Evolutionary conservation across 176 grass and related monocot genomes (phyloP), one percentile per base, ranked within the genome.

Genomic region (Alloteropsis semialata): DNA sequence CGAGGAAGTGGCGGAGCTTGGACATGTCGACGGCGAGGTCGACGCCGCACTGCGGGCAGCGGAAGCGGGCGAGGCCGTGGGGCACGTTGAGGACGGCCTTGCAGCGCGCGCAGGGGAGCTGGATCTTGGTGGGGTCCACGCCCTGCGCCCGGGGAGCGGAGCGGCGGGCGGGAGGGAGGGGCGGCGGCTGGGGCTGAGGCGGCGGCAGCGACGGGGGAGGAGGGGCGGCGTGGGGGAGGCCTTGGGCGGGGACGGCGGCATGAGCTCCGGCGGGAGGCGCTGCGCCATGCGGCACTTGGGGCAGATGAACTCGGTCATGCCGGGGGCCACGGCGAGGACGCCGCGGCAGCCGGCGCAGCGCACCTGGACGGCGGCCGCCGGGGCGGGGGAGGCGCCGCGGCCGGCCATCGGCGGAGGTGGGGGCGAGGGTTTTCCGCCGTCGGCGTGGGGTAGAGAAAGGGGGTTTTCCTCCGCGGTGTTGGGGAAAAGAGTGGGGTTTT

Each of bases 301-400:
- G 83, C 96, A 99, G 72, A 92, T 90, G 87, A 99, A 99, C 87
- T 99, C 90, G 7, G 89, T 92, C 89, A 99, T 92, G 85, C 96
- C 93, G 8, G 93, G 85, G 41, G 68, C 93, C 33, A 95, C 93
- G 54, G 81, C 84, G 34, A 95, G 85, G 48, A 90, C 81, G 34
- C 74, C 90, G 42, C 83, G 87, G 81, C 93, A 95, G 16, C 93
- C 93, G 8, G 89, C 89, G 85, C 92, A 94, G 29, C 84, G 89
- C 30, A 92, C 89, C 85, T 86, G 84, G 12, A 80, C 68, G 46
- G 49, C 48, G 59, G 66, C 75, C 36, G 28, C 11, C 57, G 77
- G 48, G 14, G 86, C 75, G 3, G 79, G 86, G 53, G 85, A 71
- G 44, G 72, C 72, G 43, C 72, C 62, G 78, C 63, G 34, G 79